A percentile compares a stretch with the other conserved stretches of the same genome.
Conservation (phyloP, 169 alveolate species). For the Plasmodium knowlesi region DNA sequence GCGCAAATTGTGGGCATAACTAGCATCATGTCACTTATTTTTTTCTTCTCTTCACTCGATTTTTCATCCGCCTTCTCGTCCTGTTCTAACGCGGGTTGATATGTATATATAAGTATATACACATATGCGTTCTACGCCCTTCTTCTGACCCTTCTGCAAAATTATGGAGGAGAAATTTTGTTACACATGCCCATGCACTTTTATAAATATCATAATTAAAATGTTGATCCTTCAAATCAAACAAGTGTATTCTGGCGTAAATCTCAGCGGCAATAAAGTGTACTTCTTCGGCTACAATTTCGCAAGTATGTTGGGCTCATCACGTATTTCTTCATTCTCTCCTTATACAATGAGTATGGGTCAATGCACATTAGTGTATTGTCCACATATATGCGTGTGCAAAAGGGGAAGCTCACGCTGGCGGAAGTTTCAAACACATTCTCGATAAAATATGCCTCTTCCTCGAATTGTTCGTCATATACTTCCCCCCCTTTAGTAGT, state of each 20-base stretch:
- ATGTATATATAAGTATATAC: neutral
- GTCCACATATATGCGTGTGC: neutral
- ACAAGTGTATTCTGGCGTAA: neutral
- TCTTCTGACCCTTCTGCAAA: neutral
- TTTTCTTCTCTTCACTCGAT: neutral
- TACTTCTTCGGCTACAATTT: neutral
- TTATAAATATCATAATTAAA: neutral
- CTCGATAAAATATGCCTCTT: neutral
- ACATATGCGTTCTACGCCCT: neutral
- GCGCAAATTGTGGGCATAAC: neutral
- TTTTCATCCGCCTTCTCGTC: neutral
- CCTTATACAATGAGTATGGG: neutral
- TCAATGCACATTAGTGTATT: neutral
- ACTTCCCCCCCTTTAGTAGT: constrained; percentile 8
- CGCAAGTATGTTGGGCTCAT: neutral
- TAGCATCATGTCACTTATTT: neutral
- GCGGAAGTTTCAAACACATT: neutral
- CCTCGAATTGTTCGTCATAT: neutral
- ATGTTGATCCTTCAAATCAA: neutral
- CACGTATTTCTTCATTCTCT: neutral
- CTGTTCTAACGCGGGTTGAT: neutral
- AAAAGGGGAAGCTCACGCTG: neutral
- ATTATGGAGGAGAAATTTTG: neutral
- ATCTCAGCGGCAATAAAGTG: neutral
- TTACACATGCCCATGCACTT: neutral